Evolutionary conservation across 352 stramenopile species (phyloP), one percentile per base, ranked within the genome.

Genomic region (Sclerospora graminicola): DNA sequence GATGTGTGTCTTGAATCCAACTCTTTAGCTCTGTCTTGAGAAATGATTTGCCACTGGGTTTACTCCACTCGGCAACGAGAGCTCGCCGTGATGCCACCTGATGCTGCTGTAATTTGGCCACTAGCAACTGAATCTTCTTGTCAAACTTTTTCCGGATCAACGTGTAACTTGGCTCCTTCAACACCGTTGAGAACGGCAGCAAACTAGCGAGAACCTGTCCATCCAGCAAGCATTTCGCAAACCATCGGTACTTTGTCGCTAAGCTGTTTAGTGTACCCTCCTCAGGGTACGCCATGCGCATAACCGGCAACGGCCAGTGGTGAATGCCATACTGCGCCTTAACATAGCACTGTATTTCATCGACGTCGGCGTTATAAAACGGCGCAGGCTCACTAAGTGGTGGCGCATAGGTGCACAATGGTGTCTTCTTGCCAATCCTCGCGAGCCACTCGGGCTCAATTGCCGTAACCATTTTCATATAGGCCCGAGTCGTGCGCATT

Each of bases 401-500:
- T 32, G 51, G 51, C 23, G 70, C 77, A 41, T 81, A 88, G 33
- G 68, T 72, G 48, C 77, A 89, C 37, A 91, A 44, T 24, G 80
- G 76, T 16, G 76, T 87, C 41, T 71, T 68, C 49, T 83, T 73
- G 8, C 65, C 77, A n/a, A 91, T 79, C 4, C 66, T 66, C n/a
- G 71, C 65, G 13, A 99, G 82, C 95, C 96, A 99, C 56, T 96
- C 78, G 5, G 92, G 87, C 48, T 99, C 96, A 10, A 99, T 89
- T 1, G 95, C 90, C 7, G 95, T 99, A 18, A 98, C 95, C 51
- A 84, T 98, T 51, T 91, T 96, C 89, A 99, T 98, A 71, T 97
- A 98, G 40, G 76, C 74, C 43, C 74, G 72, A 11, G 66, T 76
- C 2, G 79, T 84, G 29, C 76, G 76, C 65, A 80, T 75, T 44